phyloP scores from a whole-genome alignment of 352 stramenopile species.

The Blastocystis sp. region DNA sequence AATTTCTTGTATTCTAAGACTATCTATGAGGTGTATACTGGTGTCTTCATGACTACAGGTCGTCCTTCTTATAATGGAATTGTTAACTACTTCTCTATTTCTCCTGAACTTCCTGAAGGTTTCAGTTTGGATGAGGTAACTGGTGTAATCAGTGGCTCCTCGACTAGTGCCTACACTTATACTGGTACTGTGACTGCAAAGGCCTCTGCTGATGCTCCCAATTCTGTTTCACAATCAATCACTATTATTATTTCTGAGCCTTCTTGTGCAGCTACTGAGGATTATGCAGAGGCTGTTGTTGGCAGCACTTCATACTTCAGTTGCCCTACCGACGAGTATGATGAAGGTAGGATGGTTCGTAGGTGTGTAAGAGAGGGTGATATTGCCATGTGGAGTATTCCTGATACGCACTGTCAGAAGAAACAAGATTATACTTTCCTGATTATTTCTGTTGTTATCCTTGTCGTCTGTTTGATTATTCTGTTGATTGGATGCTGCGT shows the following conservation, averaged over 20 bases:
- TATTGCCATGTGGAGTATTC: background rate
- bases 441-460: background rate
- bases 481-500: constrained; percentile 10
- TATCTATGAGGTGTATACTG: background rate
- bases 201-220: background rate
- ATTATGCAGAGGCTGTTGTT: background rate
- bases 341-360: constrained; percentile 32
- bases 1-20: background rate
- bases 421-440: constrained; percentile 44
- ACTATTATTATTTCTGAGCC: background rate
- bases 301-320: background rate
- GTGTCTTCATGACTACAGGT: background rate
- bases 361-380: background rate
- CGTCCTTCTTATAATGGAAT: background rate
- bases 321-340: constrained; percentile 9
- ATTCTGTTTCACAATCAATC: background rate
- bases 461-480: constrained; percentile 45
- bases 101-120: constrained; percentile 4
- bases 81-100: background rate
- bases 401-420: constrained; percentile 25
- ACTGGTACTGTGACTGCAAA: background rate
- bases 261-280: background rate
- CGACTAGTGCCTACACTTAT: background rate
- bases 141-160: constrained; percentile 19
- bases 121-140: constrained; percentile 20